phyloP scores from a whole-genome alignment of 176 grass and related monocot genomes.

The Poa pratensis region DNA sequence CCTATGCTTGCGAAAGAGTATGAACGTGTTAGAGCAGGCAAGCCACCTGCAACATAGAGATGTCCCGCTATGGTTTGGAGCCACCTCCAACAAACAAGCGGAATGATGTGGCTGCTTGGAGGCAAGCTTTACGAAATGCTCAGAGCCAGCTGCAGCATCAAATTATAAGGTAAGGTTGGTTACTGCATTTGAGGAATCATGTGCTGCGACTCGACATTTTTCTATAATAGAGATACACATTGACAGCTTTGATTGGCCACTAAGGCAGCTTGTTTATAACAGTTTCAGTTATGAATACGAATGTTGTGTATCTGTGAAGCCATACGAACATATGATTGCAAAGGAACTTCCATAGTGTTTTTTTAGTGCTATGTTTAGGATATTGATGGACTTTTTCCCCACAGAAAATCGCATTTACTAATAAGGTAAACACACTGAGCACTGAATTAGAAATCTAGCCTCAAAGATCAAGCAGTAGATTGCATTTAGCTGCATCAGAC shows the following conservation, averaged over 20 bases:
- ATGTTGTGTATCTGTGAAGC: not conserved
- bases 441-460: not conserved
- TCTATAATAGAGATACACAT: not conserved
- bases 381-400: not conserved
- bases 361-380: not conserved
- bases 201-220: slow-evolving; percentile 13
- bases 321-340: not conserved
- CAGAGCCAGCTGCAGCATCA: slow-evolving; percentile 94
- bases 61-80: slow-evolving; percentile 95
- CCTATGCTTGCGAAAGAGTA: slow-evolving; percentile 98
- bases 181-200: slow-evolving; percentile 29
- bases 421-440: not conserved
- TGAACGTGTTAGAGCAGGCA: slow-evolving; percentile 91
- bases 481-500: slow-evolving; percentile 7
- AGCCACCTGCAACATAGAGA: slow-evolving; percentile 90
- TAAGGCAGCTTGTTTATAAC: not conserved
- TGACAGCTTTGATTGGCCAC: not conserved
- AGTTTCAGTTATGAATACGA: slow-evolving; percentile 7
- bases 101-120: slow-evolving; percentile 94
- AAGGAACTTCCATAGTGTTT: not conserved
- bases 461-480: slow-evolving; percentile 10
- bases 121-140: slow-evolving; percentile 80
- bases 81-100: slow-evolving; percentile 78
- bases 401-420: slow-evolving; percentile 8
- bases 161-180: slow-evolving; percentile 63